Evolutionary conservation across 2,329 filamentous ascomycete genomes (phyloP).

Genomic region (Aureobasidium sp.): DNA sequence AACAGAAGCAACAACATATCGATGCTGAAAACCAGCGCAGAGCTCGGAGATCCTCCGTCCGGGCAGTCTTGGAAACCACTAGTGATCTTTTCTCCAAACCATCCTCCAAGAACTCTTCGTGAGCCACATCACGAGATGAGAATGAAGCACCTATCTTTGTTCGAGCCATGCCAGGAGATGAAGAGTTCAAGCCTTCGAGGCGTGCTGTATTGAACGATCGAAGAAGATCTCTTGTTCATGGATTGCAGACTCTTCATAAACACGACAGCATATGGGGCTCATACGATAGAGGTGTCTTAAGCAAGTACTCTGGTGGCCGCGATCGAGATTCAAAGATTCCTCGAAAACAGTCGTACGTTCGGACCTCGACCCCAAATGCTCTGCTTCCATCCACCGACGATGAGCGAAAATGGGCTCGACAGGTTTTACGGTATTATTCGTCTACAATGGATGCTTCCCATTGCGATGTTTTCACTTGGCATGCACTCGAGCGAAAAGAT

Average conservation of each 20-base stretch:
- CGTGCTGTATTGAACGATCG: constrained; percentile 1
- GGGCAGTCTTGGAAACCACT: not conserved
- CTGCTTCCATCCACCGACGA: not conserved
- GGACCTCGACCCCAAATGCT: constrained; percentile 3
- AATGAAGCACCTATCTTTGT: not conserved
- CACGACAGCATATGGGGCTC: not conserved
- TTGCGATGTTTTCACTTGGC: constrained; percentile 10
- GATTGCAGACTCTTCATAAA: constrained; percentile 1
- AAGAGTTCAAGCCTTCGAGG: constrained; percentile 5
- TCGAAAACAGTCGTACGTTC: constrained; percentile 5
- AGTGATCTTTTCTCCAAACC: constrained; percentile 4
- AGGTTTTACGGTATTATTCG: not conserved
- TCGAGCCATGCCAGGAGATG: constrained; percentile 7
- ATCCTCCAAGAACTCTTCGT: not conserved
- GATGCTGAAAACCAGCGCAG: constrained; percentile 3
- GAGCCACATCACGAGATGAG: not conserved
- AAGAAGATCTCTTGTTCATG: constrained; percentile 7
- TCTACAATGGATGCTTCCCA: constrained; percentile 1
- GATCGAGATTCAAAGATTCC: constrained; percentile 9
- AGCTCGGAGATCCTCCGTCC: constrained; percentile 3
- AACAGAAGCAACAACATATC: constrained; percentile 7
- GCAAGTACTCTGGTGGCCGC: constrained; percentile 7
- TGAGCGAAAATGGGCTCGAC: constrained; percentile 3
- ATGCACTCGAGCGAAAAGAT: constrained; percentile 4
- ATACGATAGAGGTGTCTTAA: not conserved